Conservation (phyloP, 768 basidiomycete species). For the Dioszegia hungarica region DNA sequence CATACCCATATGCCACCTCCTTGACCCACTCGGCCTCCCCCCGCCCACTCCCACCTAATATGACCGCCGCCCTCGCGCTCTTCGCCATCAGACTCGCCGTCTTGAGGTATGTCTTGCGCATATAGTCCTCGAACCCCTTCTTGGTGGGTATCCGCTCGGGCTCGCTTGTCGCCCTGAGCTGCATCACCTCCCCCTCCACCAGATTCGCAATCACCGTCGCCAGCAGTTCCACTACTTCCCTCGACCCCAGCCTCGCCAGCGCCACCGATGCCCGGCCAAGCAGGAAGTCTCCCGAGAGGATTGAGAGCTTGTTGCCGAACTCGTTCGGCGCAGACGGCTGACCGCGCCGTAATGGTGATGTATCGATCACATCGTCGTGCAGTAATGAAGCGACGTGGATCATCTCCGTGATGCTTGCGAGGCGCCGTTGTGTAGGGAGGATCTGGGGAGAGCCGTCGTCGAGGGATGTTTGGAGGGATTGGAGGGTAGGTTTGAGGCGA, state of each 20-base stretch:
- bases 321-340: slow-evolving; percentile 64
- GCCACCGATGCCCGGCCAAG: slow-evolving; percentile 85
- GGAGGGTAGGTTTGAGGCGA: neutral
- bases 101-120: slow-evolving; percentile 89
- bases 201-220: slow-evolving; percentile 87
- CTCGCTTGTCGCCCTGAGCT: slow-evolving; percentile 53
- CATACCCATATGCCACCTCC: slow-evolving; percentile 86
- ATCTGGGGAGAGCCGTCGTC: slow-evolving; percentile 50
- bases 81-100: slow-evolving; percentile 89
- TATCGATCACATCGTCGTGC: slow-evolving; percentile 84
- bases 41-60: slow-evolving; percentile 72
- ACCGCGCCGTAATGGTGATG: slow-evolving; percentile 65
- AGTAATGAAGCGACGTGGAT: slow-evolving; percentile 90
- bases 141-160: slow-evolving; percentile 35
- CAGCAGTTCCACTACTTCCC: slow-evolving; percentile 88
- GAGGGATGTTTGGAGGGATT: slow-evolving; percentile 24
- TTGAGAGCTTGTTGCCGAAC: slow-evolving; percentile 87
- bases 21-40: slow-evolving; percentile 73
- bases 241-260: slow-evolving; percentile 75
- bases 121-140: slow-evolving; percentile 58
- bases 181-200: slow-evolving; percentile 93
- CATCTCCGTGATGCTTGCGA: slow-evolving; percentile 97
- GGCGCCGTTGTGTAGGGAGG: slow-evolving; percentile 81
- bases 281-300: slow-evolving; percentile 93
- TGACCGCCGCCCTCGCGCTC: slow-evolving; percentile 72